phyloP scores from a whole-genome alignment of 2,329 filamentous ascomycete genomes.

The Colletotrichum orchidophilum region DNA sequence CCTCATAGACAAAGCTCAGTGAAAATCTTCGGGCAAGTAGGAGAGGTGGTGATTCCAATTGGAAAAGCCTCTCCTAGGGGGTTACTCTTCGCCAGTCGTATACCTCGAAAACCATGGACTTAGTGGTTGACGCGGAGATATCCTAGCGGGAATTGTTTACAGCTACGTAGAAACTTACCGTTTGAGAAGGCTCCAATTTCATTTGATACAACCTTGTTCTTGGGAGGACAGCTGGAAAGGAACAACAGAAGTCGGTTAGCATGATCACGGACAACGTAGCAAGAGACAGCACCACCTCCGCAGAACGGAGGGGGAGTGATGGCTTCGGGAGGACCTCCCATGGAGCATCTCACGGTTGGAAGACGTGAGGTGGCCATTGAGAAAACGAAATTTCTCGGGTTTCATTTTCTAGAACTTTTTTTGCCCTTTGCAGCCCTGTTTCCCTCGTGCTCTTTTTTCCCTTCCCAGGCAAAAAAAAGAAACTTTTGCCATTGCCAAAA shows the following conservation, averaged over 20 bases:
- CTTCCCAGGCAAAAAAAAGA: slow-evolving; percentile 1
- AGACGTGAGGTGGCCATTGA: slow-evolving; percentile 79
- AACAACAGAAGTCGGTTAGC: slow-evolving; percentile 9
- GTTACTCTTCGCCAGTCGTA: slow-evolving; percentile 90
- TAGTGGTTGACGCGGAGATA: slow-evolving; percentile 87
- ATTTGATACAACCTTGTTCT: neutral
- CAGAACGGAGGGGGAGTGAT: slow-evolving; percentile 22
- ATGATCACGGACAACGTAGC: slow-evolving; percentile 15
- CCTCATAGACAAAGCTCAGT: slow-evolving; percentile 69
- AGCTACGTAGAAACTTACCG: slow-evolving; percentile 14
- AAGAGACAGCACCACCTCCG: slow-evolving; percentile 13
- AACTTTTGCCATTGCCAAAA: slow-evolving; percentile 16
- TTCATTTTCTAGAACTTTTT: slow-evolving; percentile 35
- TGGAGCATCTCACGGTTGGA: slow-evolving; percentile 74
- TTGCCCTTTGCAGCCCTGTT: slow-evolving; percentile 41
- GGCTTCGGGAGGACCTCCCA: slow-evolving; percentile 79
- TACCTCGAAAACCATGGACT: slow-evolving; percentile 86
- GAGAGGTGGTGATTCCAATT: slow-evolving; percentile 58
- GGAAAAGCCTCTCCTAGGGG: slow-evolving; percentile 52
- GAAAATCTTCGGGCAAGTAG: slow-evolving; percentile 85
- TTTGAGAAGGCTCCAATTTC: slow-evolving; percentile 35
- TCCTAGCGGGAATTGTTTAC: slow-evolving; percentile 68
- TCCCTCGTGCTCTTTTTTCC: slow-evolving; percentile 35
- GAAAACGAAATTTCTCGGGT: slow-evolving; percentile 59
- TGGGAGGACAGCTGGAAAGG: neutral